Conservation (phyloP, 208 protist genomes). For the Leishmania major region DNA sequence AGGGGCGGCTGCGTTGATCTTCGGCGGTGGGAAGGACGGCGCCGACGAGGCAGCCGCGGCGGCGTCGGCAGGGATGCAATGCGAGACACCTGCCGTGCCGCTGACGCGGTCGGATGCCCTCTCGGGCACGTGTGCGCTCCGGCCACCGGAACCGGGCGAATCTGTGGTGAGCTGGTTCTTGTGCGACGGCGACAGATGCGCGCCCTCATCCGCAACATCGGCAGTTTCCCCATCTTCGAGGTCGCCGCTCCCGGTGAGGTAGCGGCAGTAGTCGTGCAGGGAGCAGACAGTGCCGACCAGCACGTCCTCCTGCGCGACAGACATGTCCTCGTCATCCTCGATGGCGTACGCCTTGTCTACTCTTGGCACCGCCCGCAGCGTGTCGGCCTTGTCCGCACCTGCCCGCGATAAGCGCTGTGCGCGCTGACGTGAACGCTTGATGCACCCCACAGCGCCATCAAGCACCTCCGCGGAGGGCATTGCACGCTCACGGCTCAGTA, state of each 20-base stretch:
- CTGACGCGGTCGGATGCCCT: not conserved
- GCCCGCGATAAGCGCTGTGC: no score
- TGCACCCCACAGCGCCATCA: not conserved
- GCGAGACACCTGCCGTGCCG: not conserved
- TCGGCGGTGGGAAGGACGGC: not conserved
- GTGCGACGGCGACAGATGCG: not conserved
- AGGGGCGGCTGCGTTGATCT: not conserved
- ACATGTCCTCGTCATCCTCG: not conserved
- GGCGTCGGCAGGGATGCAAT: not conserved
- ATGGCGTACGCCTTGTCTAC: not conserved
- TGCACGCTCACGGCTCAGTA: not conserved
- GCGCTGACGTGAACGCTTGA: not conserved
- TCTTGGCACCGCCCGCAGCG: not conserved
- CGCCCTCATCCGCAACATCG: not conserved
- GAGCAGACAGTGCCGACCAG: slow-evolving; percentile 28
- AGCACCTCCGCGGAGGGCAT: not conserved
- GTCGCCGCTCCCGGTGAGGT: not conserved
- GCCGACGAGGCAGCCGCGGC: not conserved
- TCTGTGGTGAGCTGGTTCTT: not conserved
- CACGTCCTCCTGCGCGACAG: not conserved
- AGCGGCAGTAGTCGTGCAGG: slow-evolving; percentile 17
- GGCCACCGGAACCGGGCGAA: not conserved
- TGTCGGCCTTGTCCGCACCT: not conserved
- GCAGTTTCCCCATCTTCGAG: not conserved
- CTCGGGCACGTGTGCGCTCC: not conserved